These are phyloP conservation scores for Candida saitoana DNA, from an alignment of 805 yeast species.

Conservation along the genomic window DNA sequence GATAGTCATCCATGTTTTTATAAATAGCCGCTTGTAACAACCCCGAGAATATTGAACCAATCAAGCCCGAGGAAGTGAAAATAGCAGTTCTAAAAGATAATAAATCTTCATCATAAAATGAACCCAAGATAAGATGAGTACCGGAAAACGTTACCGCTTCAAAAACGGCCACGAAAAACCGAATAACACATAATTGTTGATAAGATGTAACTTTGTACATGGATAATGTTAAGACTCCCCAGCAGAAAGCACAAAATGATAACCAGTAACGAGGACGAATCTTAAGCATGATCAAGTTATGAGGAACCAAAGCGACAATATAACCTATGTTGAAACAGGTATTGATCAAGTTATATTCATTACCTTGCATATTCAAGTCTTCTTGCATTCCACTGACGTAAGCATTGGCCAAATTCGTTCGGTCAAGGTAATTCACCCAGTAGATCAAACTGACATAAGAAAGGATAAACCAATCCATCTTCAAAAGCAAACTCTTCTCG, in stretches of 20 bases:
- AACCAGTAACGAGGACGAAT: constrained; percentile 57
- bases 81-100: constrained; percentile 50
- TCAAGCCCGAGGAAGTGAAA: constrained; percentile 50
- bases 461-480: constrained; percentile 40
- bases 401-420: constrained; percentile 39
- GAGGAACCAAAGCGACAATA: constrained; percentile 58
- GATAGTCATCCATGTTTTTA: constrained; percentile 39
- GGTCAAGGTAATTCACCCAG: constrained; percentile 55
- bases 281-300: constrained; percentile 48
- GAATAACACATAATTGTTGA: constrained; percentile 49
- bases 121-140: constrained; percentile 50
- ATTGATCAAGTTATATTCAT: constrained; percentile 48
- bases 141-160: constrained; percentile 58
- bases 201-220: constrained; percentile 45
- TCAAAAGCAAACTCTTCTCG: constrained; percentile 29
- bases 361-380: constrained; percentile 44
- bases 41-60: constrained; percentile 53
- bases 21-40: constrained; percentile 57
- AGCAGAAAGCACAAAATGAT: constrained; percentile 48
- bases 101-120: constrained; percentile 50
- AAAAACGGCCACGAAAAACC: constrained; percentile 59
- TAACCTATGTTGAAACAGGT: constrained; percentile 61
- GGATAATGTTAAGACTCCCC: constrained; percentile 56
- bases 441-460: constrained; percentile 39
- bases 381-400: constrained; percentile 68